Percentiles rank a stretch among this genome's conserved stretches.
phyloP scores from a whole-genome alignment of 2,329 filamentous ascomycete species.

The Clonostachys byssicola region DNA sequence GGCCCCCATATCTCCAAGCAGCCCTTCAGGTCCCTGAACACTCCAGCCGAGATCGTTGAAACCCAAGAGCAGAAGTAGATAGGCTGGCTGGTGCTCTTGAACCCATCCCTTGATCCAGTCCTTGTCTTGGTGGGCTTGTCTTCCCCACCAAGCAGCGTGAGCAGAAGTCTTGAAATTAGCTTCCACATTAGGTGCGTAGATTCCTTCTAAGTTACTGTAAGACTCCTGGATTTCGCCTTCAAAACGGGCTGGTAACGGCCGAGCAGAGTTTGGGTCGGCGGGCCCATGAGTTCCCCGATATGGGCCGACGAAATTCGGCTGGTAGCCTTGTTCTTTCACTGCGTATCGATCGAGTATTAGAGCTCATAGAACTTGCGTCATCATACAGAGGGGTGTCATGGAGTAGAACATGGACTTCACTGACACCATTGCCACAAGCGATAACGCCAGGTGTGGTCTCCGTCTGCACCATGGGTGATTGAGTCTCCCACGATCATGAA shows the following conservation, averaged over 20 bases:
- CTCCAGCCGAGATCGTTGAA: constrained; percentile 26
- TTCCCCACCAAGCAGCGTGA: constrained; percentile 14
- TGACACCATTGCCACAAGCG: constrained; percentile 29
- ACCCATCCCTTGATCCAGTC: constrained; percentile 17
- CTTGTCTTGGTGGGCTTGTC: constrained; percentile 19
- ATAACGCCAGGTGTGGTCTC: constrained; percentile 36
- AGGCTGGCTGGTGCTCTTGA: constrained; percentile 18
- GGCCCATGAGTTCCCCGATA: not conserved
- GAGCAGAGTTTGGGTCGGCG: no score
- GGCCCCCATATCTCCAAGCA: constrained; percentile 11
- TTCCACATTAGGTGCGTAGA: not conserved
- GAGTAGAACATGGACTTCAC: not conserved
- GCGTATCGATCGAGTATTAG: not conserved
- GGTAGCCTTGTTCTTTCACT: not conserved
- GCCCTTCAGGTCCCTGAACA: constrained; percentile 7
- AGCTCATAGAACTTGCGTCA: no score
- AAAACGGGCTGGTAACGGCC: no score
- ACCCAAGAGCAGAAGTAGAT: constrained; percentile 22
- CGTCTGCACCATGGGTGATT: constrained; percentile 29
- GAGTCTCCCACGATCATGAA: constrained; percentile 30
- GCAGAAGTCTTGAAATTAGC: not conserved
- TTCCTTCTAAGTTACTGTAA: not conserved
- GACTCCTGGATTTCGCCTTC: no score
- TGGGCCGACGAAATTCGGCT: constrained; percentile 1
- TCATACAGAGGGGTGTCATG: no score